Evolutionary conservation across 2,329 filamentous ascomycete genomes (phyloP).

Genomic region (Hysterium pulicare): DNA sequence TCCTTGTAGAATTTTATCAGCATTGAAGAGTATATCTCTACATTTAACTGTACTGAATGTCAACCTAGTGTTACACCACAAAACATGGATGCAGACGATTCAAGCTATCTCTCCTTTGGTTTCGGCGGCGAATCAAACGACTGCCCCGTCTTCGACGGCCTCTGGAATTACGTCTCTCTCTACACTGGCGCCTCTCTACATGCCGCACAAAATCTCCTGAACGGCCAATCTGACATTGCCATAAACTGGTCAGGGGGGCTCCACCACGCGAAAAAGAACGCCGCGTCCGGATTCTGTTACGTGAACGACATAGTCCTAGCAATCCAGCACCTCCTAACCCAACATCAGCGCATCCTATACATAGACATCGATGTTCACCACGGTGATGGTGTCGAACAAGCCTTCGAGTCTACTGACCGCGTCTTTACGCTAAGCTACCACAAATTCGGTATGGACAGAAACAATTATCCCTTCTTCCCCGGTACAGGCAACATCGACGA

Average conservation of each 20-base stretch:
- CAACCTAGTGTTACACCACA: conserved; percentile 43
- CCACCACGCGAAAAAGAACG: conserved; percentile 91
- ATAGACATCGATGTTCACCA: conserved; percentile 94
- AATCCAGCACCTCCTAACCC: conserved; percentile 80
- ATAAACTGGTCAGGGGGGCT: conserved; percentile 97
- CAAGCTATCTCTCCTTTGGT: conserved; percentile 64
- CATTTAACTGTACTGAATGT: neutral
- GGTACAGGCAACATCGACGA: conserved; percentile 84
- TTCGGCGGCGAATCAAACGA: conserved; percentile 70
- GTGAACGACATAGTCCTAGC: conserved; percentile 97
- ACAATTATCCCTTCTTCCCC: conserved; percentile 68
- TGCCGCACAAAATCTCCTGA: conserved; percentile 83
- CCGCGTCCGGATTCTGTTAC: conserved; percentile 96
- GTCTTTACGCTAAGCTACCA: conserved; percentile 95
- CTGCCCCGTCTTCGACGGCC: conserved; percentile 92
- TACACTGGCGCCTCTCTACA: conserved; percentile 89
- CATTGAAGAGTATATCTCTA: neutral
- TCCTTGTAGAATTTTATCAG: too few relatives aligned
- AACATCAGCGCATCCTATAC: conserved; percentile 83
- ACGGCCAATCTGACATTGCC: conserved; percentile 86
- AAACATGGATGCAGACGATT: conserved; percentile 41
- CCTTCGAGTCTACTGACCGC: conserved; percentile 83
- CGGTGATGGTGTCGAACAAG: conserved; percentile 86
- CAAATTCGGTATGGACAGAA: conserved; percentile 75
- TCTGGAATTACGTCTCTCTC: conserved; percentile 92